Evolutionary conservation across 768 basidiomycete species (phyloP).

Genomic region (Collybia nuda): DNA sequence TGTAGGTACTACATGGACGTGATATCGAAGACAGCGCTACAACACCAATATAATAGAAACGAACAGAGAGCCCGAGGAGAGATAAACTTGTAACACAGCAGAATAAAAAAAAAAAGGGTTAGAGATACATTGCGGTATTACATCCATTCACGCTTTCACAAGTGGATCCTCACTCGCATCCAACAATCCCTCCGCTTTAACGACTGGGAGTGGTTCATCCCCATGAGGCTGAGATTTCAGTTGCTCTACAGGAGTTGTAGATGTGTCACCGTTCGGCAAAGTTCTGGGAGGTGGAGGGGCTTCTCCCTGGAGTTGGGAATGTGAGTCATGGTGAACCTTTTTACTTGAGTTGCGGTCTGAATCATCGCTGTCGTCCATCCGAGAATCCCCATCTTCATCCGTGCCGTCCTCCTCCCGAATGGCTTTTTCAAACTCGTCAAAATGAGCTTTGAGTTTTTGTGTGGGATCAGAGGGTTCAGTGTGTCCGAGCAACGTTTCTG

Average conservation of each 20-base stretch:
- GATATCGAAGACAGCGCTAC: slow-evolving; percentile 24
- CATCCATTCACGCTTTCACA: slow-evolving; percentile 24
- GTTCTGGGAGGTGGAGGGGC: slow-evolving; percentile 45
- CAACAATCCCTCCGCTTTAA: slow-evolving; percentile 64
- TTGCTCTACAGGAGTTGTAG: slow-evolving; percentile 43
- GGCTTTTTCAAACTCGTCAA: slow-evolving; percentile 63
- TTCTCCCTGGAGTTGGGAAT: slow-evolving; percentile 37
- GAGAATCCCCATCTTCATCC: slow-evolving; percentile 36
- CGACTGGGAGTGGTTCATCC: slow-evolving; percentile 51
- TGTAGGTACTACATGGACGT: slow-evolving; percentile 27
- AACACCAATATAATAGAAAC: slow-evolving; percentile 22
- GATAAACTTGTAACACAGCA: slow-evolving; percentile 12
- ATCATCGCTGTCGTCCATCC: slow-evolving; percentile 24
- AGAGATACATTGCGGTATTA: slow-evolving; percentile 15
- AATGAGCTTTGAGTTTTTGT: slow-evolving; percentile 54
- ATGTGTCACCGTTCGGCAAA: slow-evolving; percentile 45
- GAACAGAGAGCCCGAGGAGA: slow-evolving; percentile 14
- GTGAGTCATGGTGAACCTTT: slow-evolving; percentile 5
- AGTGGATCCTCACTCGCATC: slow-evolving; percentile 64
- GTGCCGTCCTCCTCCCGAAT: slow-evolving; percentile 33
- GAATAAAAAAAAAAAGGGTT: slow-evolving; percentile 10
- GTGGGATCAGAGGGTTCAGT: slow-evolving; percentile 51
- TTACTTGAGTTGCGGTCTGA: slow-evolving; percentile 12
- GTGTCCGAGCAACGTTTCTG: slow-evolving; percentile 42
- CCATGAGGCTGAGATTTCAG: slow-evolving; percentile 49